Percentiles rank a stretch among this genome's conserved stretches.
Conservation (phyloP, 805 yeast species). For the Saccharomycodes ludwigii region DNA sequence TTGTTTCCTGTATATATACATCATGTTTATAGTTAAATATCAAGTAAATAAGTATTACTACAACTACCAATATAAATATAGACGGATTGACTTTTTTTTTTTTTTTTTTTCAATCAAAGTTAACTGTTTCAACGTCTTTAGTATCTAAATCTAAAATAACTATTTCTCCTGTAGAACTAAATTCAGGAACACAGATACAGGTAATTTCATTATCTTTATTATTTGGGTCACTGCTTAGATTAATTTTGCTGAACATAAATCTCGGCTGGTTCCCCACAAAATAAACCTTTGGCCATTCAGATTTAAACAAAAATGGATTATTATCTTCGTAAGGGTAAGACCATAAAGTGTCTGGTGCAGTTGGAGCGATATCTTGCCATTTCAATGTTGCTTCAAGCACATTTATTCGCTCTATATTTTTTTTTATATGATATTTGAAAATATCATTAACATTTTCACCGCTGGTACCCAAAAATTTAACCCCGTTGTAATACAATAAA, state of each 20-base stretch:
- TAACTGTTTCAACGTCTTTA: constrained; percentile 41
- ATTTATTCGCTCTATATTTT: constrained; percentile 21
- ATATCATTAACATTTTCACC: constrained; percentile 84
- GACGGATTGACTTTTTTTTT: constrained; percentile 1
- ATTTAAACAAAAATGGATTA: constrained; percentile 70
- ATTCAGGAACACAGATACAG: constrained; percentile 59
- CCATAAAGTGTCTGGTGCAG: constrained; percentile 92
- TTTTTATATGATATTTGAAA: constrained; percentile 37
- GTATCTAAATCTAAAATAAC: constrained; percentile 50
- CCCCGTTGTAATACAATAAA: constrained; percentile 48
- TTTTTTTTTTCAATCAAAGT: constrained; percentile 10
- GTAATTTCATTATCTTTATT: constrained; percentile 31
- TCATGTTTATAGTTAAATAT: too few relatives aligned
- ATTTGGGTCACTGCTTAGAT: constrained; percentile 11
- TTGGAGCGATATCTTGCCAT: constrained; percentile 87
- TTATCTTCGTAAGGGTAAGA: constrained; percentile 66
- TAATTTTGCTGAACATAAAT: constrained; percentile 35
- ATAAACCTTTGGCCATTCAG: constrained; percentile 75
- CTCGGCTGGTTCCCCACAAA: constrained; percentile 74
- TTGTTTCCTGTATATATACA: too few relatives aligned
- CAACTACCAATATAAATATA: too few relatives aligned
- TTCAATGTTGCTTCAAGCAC: constrained; percentile 54
- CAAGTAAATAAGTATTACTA: too few relatives aligned
- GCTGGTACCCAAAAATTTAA: constrained; percentile 55
- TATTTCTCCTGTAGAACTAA: constrained; percentile 49